Percentiles rank a stretch among this genome's conserved stretches.
These are phyloP conservation scores for Arthrobotrys iridis DNA, from an alignment of 2,329 filamentous ascomycete genomes.

Conservation along the genomic window DNA sequence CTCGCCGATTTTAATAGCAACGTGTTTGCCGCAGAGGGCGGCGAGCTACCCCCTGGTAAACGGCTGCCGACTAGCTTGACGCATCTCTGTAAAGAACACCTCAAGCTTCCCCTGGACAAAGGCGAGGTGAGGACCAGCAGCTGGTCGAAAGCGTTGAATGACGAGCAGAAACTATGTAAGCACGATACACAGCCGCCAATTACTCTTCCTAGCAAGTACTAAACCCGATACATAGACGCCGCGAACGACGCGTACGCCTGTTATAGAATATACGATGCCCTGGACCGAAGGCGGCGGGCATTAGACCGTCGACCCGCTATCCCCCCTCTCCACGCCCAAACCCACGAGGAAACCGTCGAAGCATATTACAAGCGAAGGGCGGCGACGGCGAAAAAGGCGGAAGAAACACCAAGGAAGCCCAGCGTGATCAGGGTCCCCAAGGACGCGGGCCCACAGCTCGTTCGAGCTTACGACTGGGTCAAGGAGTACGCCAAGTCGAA, in stretches of 20 bases:
- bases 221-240: constrained; percentile 69
- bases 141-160: constrained; percentile 73
- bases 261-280: constrained; percentile 74
- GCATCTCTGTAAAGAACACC: constrained; percentile 74
- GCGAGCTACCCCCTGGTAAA: constrained; percentile 72
- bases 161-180: constrained; percentile 76
- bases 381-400: constrained; percentile 13
- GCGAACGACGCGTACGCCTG: constrained; percentile 86
- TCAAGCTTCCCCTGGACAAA: constrained; percentile 80
- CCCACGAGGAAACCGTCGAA: constrained; percentile 62
- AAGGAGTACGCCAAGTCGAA: constrained; percentile 48
- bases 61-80: constrained; percentile 71
- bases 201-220: no score
- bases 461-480: constrained; percentile 57
- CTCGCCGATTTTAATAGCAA: constrained; percentile 83
- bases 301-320: constrained; percentile 76
- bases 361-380: constrained; percentile 58
- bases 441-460: constrained; percentile 48
- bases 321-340: constrained; percentile 75
- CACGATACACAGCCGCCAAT: constrained; percentile 53
- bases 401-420: constrained; percentile 28
- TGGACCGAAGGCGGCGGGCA: constrained; percentile 74
- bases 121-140: constrained; percentile 76
- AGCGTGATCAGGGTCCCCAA: constrained; percentile 41
- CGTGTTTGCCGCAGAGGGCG: constrained; percentile 69